Evolutionary conservation across 2,329 filamentous ascomycete species (phyloP), one percentile per base, ranked within the genome.

Genomic region (Coniella vitis): DNA sequence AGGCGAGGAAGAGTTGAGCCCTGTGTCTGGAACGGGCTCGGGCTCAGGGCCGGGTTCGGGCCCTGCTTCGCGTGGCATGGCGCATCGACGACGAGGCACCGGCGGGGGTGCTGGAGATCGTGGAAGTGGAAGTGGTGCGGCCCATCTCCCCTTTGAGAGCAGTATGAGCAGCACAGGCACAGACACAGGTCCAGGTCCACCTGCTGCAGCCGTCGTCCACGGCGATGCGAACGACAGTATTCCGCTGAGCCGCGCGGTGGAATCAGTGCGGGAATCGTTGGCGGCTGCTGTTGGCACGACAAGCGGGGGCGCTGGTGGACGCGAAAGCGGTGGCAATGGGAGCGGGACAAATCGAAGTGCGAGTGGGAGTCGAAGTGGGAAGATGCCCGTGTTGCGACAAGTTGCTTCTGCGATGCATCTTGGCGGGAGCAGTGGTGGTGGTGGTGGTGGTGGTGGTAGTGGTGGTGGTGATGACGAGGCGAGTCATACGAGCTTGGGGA

Each of bases 201-300:
- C 25, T 29, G 5, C 25, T 29, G 5, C 25, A 5, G 25, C 25
- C 10, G 25, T 29, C 55, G 65, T 77, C 7, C 64, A 68, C 39
- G 73, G 72, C 35, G 78, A 82, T 56, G 63, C 60, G 1, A 65
- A 77, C 53, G 78, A 82, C 39, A 29, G 25, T 29, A 73, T 81
- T 4, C 69, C 70, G 39, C 79, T 78, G 63, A 83, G 79, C 59
- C 69, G 72, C 42, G 80, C 80, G 1, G 80, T 83, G 1, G 78
- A 81, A 51, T 74, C 73, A 52, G 80, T 78, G 4, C 66, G 79
- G 2, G 79, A 81, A 56, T 66, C 73, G 4, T 36, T 53, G 10
- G 51, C 31, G 4, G 20, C 44, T 20, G 62, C 63, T 20, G 52
- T 40, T 5, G 39, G 34, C 10, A 45, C 38, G n/a, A n/a, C n/a